Percentiles rank a stretch among this genome's conserved stretches.
These are phyloP conservation scores for Metschnikowia arizonensis DNA, from an alignment of 805 yeast genomes.

Conservation along the genomic window DNA sequence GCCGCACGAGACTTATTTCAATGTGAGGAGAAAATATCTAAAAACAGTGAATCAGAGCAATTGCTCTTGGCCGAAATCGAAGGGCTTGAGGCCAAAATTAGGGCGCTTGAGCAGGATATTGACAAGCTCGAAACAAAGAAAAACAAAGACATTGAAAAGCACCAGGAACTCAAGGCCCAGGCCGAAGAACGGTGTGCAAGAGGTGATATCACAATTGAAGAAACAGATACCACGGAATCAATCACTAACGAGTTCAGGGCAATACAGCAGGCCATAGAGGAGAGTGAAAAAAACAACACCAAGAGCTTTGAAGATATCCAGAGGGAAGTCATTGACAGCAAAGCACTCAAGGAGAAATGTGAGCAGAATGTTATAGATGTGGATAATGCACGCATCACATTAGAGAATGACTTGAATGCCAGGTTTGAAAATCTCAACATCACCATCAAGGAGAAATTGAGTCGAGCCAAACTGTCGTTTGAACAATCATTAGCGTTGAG, in stretches of 20 bases:
- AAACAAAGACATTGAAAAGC: constrained; percentile 12
- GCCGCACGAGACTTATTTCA: constrained; percentile 18
- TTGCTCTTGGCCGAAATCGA: constrained; percentile 17
- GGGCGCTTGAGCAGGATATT: constrained; percentile 14
- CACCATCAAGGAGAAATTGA: constrained; percentile 27
- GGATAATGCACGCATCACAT: constrained; percentile 21
- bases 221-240: constrained; percentile 42
- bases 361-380: constrained; percentile 36
- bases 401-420: constrained; percentile 29
- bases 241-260: constrained; percentile 47
- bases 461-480: constrained; percentile 42
- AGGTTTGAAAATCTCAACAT: constrained; percentile 33
- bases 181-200: constrained; percentile 44
- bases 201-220: constrained; percentile 41
- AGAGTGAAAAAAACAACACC: constrained; percentile 52
- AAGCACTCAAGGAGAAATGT: constrained; percentile 41
- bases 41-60: constrained; percentile 16
- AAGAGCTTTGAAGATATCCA: constrained; percentile 54
- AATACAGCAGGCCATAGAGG: constrained; percentile 44
- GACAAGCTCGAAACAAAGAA: constrained; percentile 13
- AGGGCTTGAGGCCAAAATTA: constrained; percentile 24
- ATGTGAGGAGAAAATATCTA: constrained; percentile 9
- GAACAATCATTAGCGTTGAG: constrained; percentile 58
- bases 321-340: constrained; percentile 41
- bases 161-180: constrained; percentile 17